Evolutionary conservation across 306 rosid species (phyloP), one percentile per base, ranked within the genome.

Genomic region (Hippophae tibetana): DNA sequence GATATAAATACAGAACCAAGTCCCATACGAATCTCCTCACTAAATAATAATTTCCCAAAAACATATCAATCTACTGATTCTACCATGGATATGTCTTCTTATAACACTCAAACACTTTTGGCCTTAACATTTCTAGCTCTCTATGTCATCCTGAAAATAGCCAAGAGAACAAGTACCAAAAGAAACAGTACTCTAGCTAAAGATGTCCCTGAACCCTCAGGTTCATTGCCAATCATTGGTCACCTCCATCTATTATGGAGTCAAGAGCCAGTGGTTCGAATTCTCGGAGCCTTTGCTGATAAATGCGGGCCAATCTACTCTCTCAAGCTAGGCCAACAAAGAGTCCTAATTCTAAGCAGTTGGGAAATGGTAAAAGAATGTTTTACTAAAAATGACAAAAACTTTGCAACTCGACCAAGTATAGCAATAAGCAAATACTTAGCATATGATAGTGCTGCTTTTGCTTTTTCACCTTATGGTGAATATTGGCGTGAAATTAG

Each of bases 401-500:
- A 63, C 25, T 63, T 74, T 7, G 78, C 78, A 41, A 51, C 64
- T n/a, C 63, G 78, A 6, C 70, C 78, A 8, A 63, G 49, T 43
- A 44, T 53, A 23, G 58, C 71, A 3, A n/a, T 57, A 0, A 74
- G 78, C 4, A 64, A 63, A 45, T 26, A 58, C 59, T 0, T 74
- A 8, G 59, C 54, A 6, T 68, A 74, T 58, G 50, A 69, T 67
- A 55, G 31, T 42, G 76, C 95, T 4, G 2, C 63, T 0, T 77
- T 83, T 7, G 77, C 72, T 1, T 56, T 83, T 6, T 72, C 95
- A 2, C 84, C 95, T 0, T 75, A 86, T 31, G 95, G 90, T 3
- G 27, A 52, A 8, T 86, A 81, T 43, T 86, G 95, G 90, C 76
- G 90, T 3, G 71, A 86, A 1, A 26, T 77, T 7, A 77, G 95